Evolutionary conservation across 192 early-diverging fungal species (phyloP).

Genomic region (Podila epigama): DNA sequence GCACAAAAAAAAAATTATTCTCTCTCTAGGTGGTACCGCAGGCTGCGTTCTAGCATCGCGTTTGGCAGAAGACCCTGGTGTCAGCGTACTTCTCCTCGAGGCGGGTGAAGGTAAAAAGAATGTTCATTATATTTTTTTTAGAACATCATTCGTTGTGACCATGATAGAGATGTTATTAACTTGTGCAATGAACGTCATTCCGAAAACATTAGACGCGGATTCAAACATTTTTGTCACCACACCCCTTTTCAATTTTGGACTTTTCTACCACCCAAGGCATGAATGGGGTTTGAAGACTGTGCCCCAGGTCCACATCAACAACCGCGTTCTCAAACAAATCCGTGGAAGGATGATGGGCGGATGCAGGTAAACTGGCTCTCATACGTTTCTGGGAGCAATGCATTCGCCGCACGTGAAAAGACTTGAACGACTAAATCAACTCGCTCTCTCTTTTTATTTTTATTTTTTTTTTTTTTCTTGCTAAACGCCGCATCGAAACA

Average conservation of each 20-base stretch:
- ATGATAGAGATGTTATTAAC: too few species aligned
- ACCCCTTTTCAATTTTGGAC: background rate
- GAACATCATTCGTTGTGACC: background rate
- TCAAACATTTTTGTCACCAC: too few species aligned
- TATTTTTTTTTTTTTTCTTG: background rate
- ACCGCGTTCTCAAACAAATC: constrained; percentile 8
- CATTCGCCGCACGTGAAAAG: background rate
- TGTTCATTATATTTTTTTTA: background rate
- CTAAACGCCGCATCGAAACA: too few species aligned
- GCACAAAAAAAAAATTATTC: too few species aligned
- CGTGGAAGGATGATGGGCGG: constrained; percentile 17
- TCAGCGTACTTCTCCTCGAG: constrained; percentile 27
- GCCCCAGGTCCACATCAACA: constrained; percentile 20
- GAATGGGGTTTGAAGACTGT: constrained; percentile 8
- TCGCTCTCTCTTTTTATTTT: too few species aligned
- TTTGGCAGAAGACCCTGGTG: constrained; percentile 14
- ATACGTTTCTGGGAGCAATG: background rate
- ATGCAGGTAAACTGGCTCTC: constrained; percentile 11
- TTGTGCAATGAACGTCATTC: too few species aligned
- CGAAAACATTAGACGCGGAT: too few species aligned
- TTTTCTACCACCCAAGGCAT: constrained; percentile 2
- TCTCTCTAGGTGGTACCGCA: constrained; percentile 13
- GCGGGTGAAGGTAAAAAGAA: constrained; percentile 6
- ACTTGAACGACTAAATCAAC: too few species aligned
- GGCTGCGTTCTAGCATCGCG: constrained; percentile 21